These are phyloP conservation scores for Gossypium gossypioides DNA, from an alignment of 441 rosid species.

Conservation along the genomic window DNA sequence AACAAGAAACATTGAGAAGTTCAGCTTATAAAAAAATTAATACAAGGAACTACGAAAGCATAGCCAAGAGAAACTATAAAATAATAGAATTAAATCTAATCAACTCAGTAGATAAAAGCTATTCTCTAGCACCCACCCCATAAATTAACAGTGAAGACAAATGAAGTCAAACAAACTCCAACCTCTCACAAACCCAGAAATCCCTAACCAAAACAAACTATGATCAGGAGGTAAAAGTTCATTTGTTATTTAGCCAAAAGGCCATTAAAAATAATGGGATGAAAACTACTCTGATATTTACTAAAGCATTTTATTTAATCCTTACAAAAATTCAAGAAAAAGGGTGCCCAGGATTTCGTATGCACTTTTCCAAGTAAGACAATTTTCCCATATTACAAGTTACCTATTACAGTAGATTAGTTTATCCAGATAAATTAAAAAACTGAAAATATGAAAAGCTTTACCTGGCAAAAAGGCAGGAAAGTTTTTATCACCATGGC, in stretches of 20 bases:
- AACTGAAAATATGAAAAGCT: background rate
- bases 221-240: background rate
- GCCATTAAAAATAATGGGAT: background rate
- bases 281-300: background rate
- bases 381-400: background rate
- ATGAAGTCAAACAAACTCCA: background rate
- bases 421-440: background rate
- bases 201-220: background rate
- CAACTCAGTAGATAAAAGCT: background rate
- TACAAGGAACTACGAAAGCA: background rate
- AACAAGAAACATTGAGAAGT: background rate
- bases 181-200: background rate
- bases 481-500: constrained; percentile 71
- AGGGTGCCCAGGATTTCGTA: background rate
- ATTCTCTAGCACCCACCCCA: background rate
- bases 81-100: background rate
- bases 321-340: background rate
- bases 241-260: background rate
- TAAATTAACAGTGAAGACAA: background rate
- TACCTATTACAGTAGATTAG: background rate
- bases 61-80: background rate
- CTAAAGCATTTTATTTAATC: background rate
- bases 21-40: background rate
- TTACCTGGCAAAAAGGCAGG: constrained; percentile 83
- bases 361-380: background rate